Percentiles rank a stretch among this genome's conserved stretches.
phyloP scores from a whole-genome alignment of 163 green algal species.

The Chloromonas sp. region DNA sequence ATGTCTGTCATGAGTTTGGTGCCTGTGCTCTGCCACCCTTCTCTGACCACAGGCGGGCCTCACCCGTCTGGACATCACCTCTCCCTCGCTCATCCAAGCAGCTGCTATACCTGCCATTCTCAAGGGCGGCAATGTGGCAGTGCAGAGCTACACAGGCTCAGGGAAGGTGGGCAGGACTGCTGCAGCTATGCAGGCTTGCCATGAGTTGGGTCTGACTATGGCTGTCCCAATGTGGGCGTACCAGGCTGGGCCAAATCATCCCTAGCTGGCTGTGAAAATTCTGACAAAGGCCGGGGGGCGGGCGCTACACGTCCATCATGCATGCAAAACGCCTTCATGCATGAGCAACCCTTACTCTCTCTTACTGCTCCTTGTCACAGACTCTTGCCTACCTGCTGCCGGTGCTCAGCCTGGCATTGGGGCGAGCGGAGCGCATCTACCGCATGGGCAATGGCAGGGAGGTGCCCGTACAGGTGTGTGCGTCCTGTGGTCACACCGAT shows the following conservation, averaged over 20 bases:
- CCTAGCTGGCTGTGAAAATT: too few relatives aligned
- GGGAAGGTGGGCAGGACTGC: conserved; percentile 60
- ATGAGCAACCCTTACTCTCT: too few relatives aligned
- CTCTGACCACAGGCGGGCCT: conserved; percentile 19
- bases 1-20: too few relatives aligned
- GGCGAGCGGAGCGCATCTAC: conserved; percentile 17
- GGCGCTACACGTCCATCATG: too few relatives aligned
- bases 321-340: too few relatives aligned
- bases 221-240: too few relatives aligned
- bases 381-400: conserved; percentile 86
- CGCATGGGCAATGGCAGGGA: not conserved
- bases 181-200: not conserved
- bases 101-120: conserved; percentile 61
- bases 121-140: conserved; percentile 54
- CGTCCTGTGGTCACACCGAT: not conserved
- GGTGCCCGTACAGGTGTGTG: conserved; percentile 25
- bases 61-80: conserved; percentile 30
- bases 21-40: not conserved
- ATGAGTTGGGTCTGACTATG: not conserved
- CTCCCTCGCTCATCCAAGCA: conserved; percentile 65
- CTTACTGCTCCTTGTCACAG: conserved; percentile 27
- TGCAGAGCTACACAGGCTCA: conserved; percentile 82
- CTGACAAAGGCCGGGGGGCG: too few relatives aligned
- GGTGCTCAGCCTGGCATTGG: conserved; percentile 53
- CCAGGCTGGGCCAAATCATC: too few relatives aligned